A percentile compares a stretch with the other conserved stretches of the same genome.
Conservation (phyloP, 345 rosid genomes). For the Microcos paniculata region DNA sequence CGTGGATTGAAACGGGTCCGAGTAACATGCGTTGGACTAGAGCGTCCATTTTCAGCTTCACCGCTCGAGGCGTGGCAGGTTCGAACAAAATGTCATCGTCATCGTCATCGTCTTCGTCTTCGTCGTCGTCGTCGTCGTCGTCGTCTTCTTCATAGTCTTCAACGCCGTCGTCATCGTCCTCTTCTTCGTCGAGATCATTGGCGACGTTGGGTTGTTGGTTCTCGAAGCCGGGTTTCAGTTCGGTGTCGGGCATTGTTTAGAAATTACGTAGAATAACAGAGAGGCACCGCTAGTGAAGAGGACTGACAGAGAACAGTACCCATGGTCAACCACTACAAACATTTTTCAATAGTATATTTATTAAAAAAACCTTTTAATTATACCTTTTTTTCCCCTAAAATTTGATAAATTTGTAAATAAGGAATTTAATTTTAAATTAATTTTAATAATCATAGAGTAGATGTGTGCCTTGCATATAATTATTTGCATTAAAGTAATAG, state of each 20-base stretch:
- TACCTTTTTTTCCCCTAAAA: no score
- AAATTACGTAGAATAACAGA: background rate
- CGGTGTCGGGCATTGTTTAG: background rate
- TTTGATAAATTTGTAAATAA: no score
- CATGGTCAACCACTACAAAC: background rate
- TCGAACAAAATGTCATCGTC: constrained; percentile 30
- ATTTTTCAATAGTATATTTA: no score
- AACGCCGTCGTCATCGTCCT: background rate
- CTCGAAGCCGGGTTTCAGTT: background rate
- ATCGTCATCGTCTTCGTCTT: constrained; percentile 34
- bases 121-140: constrained; percentile 22
- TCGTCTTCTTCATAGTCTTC: background rate
- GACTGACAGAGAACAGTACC: background rate
- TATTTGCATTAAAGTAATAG: background rate
- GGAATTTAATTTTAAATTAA: no score
- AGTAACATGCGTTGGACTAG: constrained; percentile 47
- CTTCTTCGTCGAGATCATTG: background rate
- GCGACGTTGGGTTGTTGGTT: background rate
- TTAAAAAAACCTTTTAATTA: no score
- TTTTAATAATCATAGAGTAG: background rate
- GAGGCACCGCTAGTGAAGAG: background rate
- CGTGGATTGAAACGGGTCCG: constrained; percentile 66
- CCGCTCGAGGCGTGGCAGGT: constrained; percentile 29
- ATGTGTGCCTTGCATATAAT: background rate
- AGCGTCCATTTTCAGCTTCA: constrained; percentile 41